A percentile compares a stretch with the other conserved stretches of the same genome.
These are phyloP conservation scores for Kwoniella shivajii DNA, from an alignment of 1,284 basidiomycete species.

Conservation along the genomic window DNA sequence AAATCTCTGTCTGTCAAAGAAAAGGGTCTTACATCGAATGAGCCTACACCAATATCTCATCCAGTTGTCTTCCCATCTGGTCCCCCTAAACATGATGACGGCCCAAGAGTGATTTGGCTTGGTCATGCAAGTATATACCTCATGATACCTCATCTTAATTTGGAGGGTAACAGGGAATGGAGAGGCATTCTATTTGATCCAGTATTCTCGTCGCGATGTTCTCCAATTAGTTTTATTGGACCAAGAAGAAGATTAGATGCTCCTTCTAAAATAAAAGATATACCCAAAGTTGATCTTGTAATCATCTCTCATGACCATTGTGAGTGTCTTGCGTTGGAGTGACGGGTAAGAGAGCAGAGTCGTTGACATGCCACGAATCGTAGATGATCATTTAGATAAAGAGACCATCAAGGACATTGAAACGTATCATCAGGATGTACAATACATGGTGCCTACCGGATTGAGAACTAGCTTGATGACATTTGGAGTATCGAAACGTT, in stretches of 20 bases:
- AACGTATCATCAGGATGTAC: not conserved
- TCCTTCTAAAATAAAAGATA: conserved; percentile 21
- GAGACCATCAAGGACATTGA: conserved; percentile 19
- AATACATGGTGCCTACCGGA: conserved; percentile 24
- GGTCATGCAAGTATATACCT: conserved; percentile 33
- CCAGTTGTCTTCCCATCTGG: not conserved
- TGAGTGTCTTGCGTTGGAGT: conserved; percentile 9
- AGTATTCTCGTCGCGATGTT: conserved; percentile 28
- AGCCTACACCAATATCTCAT: not conserved
- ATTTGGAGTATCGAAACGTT: conserved; percentile 8
- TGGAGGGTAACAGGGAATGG: not conserved
- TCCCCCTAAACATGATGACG: not conserved
- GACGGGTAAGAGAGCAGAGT: too few relatives aligned
- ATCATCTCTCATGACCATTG: conserved; percentile 35
- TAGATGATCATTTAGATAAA: conserved; percentile 33
- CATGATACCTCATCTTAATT: conserved; percentile 10
- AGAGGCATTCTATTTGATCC: conserved; percentile 29
- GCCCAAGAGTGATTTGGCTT: conserved; percentile 25
- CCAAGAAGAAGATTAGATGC: conserved; percentile 16
- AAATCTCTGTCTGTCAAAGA: not conserved
- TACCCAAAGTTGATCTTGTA: conserved; percentile 20
- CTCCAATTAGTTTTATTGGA: conserved; percentile 21
- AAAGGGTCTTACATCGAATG: not conserved
- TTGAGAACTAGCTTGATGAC: conserved; percentile 8
- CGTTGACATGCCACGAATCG: not conserved